These are phyloP conservation scores for Fagopyrum homotropicum DNA, from an alignment of 148 eudicot species.

Conservation along the genomic window DNA sequence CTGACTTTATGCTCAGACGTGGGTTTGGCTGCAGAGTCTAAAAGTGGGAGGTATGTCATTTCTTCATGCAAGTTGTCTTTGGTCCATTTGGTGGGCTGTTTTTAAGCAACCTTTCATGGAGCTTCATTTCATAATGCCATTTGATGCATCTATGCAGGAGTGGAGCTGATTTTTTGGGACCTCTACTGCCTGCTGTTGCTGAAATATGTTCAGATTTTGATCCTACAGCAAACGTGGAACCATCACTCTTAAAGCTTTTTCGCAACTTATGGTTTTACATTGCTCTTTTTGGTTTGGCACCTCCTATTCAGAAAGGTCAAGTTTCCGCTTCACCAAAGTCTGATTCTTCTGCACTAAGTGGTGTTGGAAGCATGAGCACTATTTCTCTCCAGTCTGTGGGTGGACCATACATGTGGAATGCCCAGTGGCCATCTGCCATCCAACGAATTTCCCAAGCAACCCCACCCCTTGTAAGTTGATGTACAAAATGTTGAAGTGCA, in stretches of 20 bases:
- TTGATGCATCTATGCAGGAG: conserved; percentile 50
- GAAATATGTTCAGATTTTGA: conserved; percentile 95
- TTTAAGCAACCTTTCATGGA: neutral
- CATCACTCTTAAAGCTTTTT: conserved; percentile 83
- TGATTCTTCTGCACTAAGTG: conserved; percentile 58
- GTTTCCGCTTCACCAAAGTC: conserved; percentile 40
- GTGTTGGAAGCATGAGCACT: conserved; percentile 72
- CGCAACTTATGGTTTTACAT: conserved; percentile 97
- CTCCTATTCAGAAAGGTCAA: conserved; percentile 73
- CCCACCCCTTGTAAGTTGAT: conserved; percentile 91
- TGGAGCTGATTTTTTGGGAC: conserved; percentile 99
- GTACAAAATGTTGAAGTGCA: neutral
- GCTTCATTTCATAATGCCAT: conserved; percentile 3
- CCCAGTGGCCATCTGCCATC: conserved; percentile 85
- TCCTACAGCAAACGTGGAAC: conserved; percentile 78
- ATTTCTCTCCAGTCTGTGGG: conserved; percentile 89
- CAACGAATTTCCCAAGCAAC: conserved; percentile 94
- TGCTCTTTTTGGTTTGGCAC: conserved; percentile 97
- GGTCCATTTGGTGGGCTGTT: neutral
- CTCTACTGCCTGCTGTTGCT: conserved; percentile 94
- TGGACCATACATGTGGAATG: conserved; percentile 96
- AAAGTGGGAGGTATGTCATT: conserved; percentile 75
- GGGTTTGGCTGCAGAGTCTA: conserved; percentile 98
- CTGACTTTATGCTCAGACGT: conserved; percentile 95
- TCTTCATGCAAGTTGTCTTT: neutral